Conservation (phyloP, 805 yeast genomes). For the Debaryomyces castellii region DNA sequence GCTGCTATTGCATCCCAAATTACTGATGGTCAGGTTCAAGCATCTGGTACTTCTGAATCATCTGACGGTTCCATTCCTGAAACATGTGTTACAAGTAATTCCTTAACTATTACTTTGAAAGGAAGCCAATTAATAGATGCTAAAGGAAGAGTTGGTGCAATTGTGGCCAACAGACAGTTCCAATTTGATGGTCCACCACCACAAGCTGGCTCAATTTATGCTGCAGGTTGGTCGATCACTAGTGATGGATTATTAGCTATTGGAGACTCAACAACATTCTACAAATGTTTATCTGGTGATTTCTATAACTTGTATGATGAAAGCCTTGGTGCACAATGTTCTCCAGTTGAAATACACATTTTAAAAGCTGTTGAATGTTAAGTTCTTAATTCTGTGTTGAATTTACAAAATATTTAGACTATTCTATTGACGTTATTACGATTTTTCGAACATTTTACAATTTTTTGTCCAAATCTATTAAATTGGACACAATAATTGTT, state of each 20-base stretch:
- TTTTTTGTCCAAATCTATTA: neutral
- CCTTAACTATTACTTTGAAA: constrained; percentile 57
- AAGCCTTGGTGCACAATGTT: constrained; percentile 46
- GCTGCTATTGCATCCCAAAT: constrained; percentile 27
- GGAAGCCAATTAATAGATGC: constrained; percentile 54
- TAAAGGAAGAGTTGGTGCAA: constrained; percentile 69
- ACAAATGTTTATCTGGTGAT: constrained; percentile 72
- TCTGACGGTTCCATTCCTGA: constrained; percentile 19
- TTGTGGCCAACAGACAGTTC: constrained; percentile 79
- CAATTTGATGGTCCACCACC: constrained; percentile 80
- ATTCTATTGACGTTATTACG: neutral
- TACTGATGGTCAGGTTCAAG: constrained; percentile 37
- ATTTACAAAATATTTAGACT: neutral
- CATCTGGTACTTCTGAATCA: constrained; percentile 3
- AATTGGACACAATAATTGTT: neutral
- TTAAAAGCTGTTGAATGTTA: constrained; percentile 17
- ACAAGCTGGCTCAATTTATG: constrained; percentile 69
- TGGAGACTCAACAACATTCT: constrained; percentile 61
- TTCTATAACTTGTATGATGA: constrained; percentile 79
- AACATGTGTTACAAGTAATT: constrained; percentile 46
- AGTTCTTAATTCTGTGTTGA: neutral
- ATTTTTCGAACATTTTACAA: neutral
- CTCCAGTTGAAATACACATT: constrained; percentile 16
- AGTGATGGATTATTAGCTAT: constrained; percentile 58
- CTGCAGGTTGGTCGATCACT: constrained; percentile 58